phyloP scores from a whole-genome alignment of 2,329 filamentous ascomycete species.

The Chaetomium olivaceum region DNA sequence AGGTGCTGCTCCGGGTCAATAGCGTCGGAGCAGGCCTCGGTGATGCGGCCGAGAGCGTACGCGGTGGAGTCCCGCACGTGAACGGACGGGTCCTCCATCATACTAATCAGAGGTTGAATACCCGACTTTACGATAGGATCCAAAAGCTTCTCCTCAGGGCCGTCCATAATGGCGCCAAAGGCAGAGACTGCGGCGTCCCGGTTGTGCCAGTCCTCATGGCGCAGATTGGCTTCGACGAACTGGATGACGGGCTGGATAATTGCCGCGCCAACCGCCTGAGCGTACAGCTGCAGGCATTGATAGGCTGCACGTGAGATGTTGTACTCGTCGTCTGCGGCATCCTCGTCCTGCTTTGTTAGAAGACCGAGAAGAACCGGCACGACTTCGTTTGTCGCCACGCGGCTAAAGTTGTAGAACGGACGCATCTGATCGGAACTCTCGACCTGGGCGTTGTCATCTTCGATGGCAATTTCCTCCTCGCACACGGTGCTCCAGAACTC shows the following conservation, averaged over 20 bases:
- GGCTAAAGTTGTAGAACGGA: conserved; percentile 93
- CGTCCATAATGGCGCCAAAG: conserved; percentile 98
- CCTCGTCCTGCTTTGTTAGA: conserved; percentile 96
- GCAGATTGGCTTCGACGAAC: conserved; percentile 90
- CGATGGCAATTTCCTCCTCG: conserved; percentile 96
- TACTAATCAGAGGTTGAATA: conserved; percentile 81
- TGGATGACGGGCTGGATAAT: conserved; percentile 83
- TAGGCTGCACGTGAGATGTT: conserved; percentile 94
- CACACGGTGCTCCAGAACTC: conserved; percentile 99
- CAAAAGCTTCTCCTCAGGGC: conserved; percentile 87
- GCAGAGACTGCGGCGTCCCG: conserved; percentile 95
- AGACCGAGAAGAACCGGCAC: conserved; percentile 86
- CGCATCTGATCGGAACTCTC: conserved; percentile 83
- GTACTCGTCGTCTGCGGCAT: conserved; percentile 95
- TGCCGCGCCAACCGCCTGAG: conserved; percentile 82
- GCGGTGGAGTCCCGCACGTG: conserved; percentile 95
- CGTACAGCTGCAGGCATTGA: conserved; percentile 93
- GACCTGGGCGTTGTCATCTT: conserved; percentile 82
- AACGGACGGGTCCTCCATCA: conserved; percentile 87
- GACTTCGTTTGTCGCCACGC: conserved; percentile 89
- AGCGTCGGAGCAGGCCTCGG: conserved; percentile 86
- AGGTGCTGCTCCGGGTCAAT: conserved; percentile 85
- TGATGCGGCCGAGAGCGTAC: conserved; percentile 93
- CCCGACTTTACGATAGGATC: conserved; percentile 96
- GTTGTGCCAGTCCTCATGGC: conserved; percentile 89